Conservation (phyloP, 805 yeast species). For the Cyberlindnera misumaiensis region DNA sequence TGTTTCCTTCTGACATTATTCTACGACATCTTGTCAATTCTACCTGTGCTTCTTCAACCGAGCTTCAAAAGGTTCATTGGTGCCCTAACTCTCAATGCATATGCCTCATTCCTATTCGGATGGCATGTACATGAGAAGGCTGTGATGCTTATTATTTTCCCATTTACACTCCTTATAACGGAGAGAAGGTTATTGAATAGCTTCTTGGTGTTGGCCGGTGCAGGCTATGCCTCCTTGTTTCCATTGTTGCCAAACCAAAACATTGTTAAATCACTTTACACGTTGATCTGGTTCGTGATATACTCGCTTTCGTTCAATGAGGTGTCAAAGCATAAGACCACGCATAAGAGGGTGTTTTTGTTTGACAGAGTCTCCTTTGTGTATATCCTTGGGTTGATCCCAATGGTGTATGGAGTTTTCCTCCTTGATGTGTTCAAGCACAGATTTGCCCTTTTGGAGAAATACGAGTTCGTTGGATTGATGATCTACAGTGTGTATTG, state of each 20-base stretch:
- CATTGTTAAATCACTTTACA: conserved; percentile 66
- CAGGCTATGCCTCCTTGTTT: conserved; percentile 84
- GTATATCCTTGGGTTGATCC: conserved; percentile 61
- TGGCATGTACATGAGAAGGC: conserved; percentile 99
- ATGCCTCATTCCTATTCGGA: conserved; percentile 86
- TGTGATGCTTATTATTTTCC: conserved; percentile 79
- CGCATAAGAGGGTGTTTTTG: conserved; percentile 46
- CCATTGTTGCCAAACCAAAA: conserved; percentile 83
- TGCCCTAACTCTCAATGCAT: conserved; percentile 81
- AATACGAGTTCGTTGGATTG: conserved; percentile 66
- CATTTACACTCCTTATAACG: conserved; percentile 67
- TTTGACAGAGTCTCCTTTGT: conserved; percentile 64
- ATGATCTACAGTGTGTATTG: conserved; percentile 86
- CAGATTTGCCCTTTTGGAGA: conserved; percentile 45
- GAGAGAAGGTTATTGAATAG: conserved; percentile 69
- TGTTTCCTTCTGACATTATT: conserved; percentile 80
- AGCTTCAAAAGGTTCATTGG: conserved; percentile 76
- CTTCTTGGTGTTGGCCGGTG: conserved; percentile 61
- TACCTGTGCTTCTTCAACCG: conserved; percentile 68
- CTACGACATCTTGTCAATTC: conserved; percentile 70
- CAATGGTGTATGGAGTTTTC: conserved; percentile 46
- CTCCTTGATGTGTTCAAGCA: conserved; percentile 50
- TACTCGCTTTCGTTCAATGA: conserved; percentile 68
- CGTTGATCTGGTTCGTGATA: conserved; percentile 79
- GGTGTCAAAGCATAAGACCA: conserved; percentile 38